Evolutionary conservation across 2,329 filamentous ascomycete species (phyloP), one percentile per base, ranked within the genome.

Genomic region (Ampelomyces quisqualis): DNA sequence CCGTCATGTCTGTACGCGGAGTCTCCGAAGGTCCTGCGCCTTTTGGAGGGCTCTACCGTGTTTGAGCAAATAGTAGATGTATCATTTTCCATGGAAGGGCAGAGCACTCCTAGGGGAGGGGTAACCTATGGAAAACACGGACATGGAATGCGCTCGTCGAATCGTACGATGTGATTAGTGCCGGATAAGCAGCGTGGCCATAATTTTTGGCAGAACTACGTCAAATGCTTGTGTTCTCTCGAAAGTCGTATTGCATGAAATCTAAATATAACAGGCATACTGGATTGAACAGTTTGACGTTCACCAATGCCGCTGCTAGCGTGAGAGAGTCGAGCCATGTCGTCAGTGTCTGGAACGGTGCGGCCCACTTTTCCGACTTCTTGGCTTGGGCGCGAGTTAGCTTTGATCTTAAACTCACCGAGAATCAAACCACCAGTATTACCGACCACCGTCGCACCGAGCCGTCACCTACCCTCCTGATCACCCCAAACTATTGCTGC

Each of bases 391-490:
- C 47, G 46, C 47, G 46, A 43, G 41, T 51, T 42, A 44, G 49
- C 47, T 53, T 53, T 44, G 51, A 51, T 53, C 51, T 53, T 47
- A 57, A 58, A 52, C 47, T 57, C 55, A 51, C 42, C 37, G 41
- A 41, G 46, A 40, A 23, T 41, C 47, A 49, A 45, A 51, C 45
- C 58, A 46, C 55, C 53, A 42, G 44, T 46, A 54, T 51, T 51
- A 58, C 57, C 54, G 46, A 51, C 50, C 44, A 49, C 51, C 43
- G 43, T 54, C 45, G 42, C 47, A 52, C 44, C 46, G 45, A 49
- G 49, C 50, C 47, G 50, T 49, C 47, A 50, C 48, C 38, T 49
- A 49, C 53, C 43, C 46, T 43, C 55, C 53, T 43, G 43, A 52
- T 44, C 47, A 45, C 38, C 45, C 40, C 30, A 35, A 47, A 13